phyloP scores from a whole-genome alignment of 2,329 filamentous ascomycete genomes.

The Claviceps paspali region DNA sequence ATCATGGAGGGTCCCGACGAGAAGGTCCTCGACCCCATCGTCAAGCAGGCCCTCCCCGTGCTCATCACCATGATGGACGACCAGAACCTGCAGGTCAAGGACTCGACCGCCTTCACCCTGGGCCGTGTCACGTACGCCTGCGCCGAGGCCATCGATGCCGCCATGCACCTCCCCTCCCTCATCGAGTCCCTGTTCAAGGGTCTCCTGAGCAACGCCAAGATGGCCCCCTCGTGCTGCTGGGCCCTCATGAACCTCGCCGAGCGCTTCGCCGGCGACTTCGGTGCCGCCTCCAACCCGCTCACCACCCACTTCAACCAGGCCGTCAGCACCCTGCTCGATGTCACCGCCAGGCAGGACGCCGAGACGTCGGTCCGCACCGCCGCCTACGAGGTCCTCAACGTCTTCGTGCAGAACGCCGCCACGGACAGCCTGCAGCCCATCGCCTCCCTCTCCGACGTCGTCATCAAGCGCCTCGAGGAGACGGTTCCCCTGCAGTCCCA shows the following conservation, averaged over 20 bases:
- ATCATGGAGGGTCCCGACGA: constrained; percentile 98
- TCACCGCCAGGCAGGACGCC: constrained; percentile 68
- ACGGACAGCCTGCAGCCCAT: constrained; percentile 71
- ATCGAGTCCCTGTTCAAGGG: constrained; percentile 84
- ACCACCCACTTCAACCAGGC: constrained; percentile 90
- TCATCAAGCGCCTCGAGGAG: constrained; percentile 80
- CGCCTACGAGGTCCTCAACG: constrained; percentile 91
- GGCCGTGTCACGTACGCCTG: constrained; percentile 92
- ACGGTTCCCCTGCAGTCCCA: constrained; percentile 81
- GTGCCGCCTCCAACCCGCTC: constrained; percentile 62
- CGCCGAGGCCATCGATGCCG: constrained; percentile 78
- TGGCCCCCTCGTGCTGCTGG: constrained; percentile 98
- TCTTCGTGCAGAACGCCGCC: constrained; percentile 83
- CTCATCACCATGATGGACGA: constrained; percentile 90
- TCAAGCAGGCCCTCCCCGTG: constrained; percentile 87
- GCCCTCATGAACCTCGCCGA: constrained; percentile 96
- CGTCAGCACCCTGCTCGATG: constrained; percentile 66
- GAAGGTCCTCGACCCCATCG: constrained; percentile 77
- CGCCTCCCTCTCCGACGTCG: constrained; percentile 69
- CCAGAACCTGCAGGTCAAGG: constrained; percentile 73
- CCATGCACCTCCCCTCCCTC: constrained; percentile 66
- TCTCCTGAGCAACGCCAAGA: constrained; percentile 81
- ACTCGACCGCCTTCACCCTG: constrained; percentile 90
- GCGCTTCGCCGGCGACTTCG: constrained; percentile 77
- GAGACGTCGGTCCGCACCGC: constrained; percentile 87